Evolutionary conservation across 1,284 basidiomycete species (phyloP).

Genomic region (Ceratobasidium sp.): DNA sequence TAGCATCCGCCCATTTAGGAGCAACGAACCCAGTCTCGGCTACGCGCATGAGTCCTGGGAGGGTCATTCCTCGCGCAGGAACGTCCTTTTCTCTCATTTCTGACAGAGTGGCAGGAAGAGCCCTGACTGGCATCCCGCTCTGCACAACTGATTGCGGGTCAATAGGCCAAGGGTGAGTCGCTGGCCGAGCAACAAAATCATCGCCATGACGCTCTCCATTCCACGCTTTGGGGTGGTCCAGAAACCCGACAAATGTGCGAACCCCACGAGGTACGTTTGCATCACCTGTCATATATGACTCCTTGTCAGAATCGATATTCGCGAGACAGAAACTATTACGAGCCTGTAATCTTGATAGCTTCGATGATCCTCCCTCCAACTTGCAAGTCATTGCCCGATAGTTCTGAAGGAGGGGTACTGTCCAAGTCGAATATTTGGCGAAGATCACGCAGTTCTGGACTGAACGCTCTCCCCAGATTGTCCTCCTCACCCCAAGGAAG

Average conservation of each 20-base stretch:
- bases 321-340: not conserved
- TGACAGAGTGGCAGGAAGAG: not conserved
- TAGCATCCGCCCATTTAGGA: conserved; percentile 35
- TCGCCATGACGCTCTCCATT: not conserved
- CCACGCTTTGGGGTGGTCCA: conserved; percentile 16
- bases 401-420: not conserved
- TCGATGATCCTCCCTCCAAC: conserved; percentile 26
- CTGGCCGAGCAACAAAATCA: conserved; percentile 17
- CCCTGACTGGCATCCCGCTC: not conserved
- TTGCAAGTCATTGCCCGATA: not conserved
- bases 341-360: conserved; percentile 35
- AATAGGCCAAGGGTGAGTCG: conserved; percentile 25
- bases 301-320: not conserved
- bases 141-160: not conserved
- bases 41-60: conserved; percentile 32
- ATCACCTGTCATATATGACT: not conserved
- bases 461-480: conserved; percentile 16
- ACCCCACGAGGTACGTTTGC: conserved; percentile 25
- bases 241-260: conserved; percentile 26
- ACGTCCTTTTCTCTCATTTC: conserved; percentile 26
- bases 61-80: conserved; percentile 22
- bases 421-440: not conserved
- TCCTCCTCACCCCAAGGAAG: conserved; percentile 17
- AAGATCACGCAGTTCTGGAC: not conserved
- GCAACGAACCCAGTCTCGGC: conserved; percentile 26